Conservation (phyloP, 2,329 filamentous ascomycete genomes). For the Neofusicoccum sp. region DNA sequence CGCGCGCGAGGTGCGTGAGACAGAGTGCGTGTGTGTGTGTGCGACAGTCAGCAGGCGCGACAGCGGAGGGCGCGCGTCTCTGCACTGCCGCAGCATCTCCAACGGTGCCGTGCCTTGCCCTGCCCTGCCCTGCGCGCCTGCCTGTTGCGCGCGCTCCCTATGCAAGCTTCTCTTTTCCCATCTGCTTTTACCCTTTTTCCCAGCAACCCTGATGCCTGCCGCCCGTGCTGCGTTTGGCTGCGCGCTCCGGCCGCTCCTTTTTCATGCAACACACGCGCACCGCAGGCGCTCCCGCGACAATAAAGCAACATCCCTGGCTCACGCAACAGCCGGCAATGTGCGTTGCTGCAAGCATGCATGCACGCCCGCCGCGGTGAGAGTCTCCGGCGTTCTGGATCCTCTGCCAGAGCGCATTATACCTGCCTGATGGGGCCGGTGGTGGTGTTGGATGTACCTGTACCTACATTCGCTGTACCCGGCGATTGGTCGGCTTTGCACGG, state of each 20-base stretch:
- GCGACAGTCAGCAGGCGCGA: neutral
- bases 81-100: neutral
- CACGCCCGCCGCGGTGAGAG: neutral
- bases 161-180: neutral
- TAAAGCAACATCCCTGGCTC: neutral
- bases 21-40: neutral
- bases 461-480: too few species aligned
- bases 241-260: neutral
- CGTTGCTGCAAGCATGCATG: neutral
- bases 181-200: slow-evolving; percentile 1
- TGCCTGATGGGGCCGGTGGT: neutral
- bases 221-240: neutral
- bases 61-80: neutral
- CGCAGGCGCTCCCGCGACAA: neutral
- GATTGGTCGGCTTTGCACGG: neutral
- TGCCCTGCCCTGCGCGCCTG: neutral
- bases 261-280: neutral
- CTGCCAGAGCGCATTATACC: neutral
- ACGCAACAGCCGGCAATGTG: neutral
- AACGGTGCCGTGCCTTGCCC: neutral
- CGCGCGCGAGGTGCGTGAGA: too few species aligned
- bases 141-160: neutral
- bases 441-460: neutral
- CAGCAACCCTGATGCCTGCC: slow-evolving; percentile 1
- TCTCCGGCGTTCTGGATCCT: slow-evolving; percentile 2